Base-by-base conservation (phyloP, 257 asterid genomes). In the Coffea eugenioides region DNA sequence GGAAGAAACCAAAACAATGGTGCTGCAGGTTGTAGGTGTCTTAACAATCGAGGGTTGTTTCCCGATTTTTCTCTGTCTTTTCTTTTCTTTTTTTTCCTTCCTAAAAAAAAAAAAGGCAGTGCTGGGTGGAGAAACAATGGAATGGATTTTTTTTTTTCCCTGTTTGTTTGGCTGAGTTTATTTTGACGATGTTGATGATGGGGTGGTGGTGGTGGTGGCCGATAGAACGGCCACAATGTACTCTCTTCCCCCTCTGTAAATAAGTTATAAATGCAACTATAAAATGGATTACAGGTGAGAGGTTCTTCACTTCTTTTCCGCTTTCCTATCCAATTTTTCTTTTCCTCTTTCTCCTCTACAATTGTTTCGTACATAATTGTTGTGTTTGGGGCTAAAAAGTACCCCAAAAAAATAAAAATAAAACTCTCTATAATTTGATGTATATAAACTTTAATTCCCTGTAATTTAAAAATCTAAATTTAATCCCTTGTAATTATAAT, bases 21-120 rank as follows among this genome's bases (percentile, higher is more conserved):
- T 83, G 88, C 78, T 83, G 93, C 86, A 85, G 87, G 82, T 57
- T 82, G 75, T 27, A 49, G 56, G 61, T 0, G 16, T 43, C 25
- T 54, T 43, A 52, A 71, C 67, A 75, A 78, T 73, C 36, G 46
- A 9, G 82, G 74, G 45, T 43, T 51, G 61, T 27, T 21, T 45
- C 71, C 65, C 54, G 61, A 64, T 39, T 54, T 77, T 6, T 78
- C 46, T 43, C 23, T 56, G 25, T 72, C 34, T 74, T 18, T 61
- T 71, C 49, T 59, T 36, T 18, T 23, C 43, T 39, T 39, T 39
- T 39, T 39, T 31, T 31, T 31, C 34, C 34, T 31, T 31, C 34
- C 34, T 31, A 31, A 31, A 31, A 31, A 31, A 31, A 31, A 31
- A 31, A 31, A 31, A 31, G 34, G 34, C 43, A 72, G 49, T 54